phyloP scores from a whole-genome alignment of 2,329 filamentous ascomycete genomes.

The Beauveria rudraprayagi region DNA sequence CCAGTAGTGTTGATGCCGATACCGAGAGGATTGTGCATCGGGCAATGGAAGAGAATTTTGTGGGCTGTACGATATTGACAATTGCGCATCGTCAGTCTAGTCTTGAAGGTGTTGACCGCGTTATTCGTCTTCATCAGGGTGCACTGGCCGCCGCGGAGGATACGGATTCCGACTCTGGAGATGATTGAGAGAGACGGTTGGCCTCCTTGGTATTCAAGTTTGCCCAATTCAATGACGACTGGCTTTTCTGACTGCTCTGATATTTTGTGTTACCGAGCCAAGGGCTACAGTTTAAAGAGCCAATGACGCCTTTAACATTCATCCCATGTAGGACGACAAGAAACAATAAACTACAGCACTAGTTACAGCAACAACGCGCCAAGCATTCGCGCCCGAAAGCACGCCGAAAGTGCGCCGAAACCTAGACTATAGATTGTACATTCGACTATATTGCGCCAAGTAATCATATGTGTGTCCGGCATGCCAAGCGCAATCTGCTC shows the following conservation, averaged over 20 bases:
- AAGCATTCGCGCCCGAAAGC: background rate
- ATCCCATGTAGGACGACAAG: background rate
- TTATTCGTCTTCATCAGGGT: slow-evolving; percentile 5
- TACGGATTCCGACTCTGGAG: background rate
- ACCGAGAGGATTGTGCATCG: background rate
- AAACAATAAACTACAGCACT: background rate
- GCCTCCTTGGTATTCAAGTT: too few species aligned
- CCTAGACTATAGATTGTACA: too few species aligned
- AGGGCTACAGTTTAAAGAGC: background rate
- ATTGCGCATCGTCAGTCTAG: background rate
- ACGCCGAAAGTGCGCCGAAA: too few species aligned
- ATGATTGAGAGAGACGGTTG: too few species aligned
- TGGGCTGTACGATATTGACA: background rate
- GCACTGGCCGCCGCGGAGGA: background rate
- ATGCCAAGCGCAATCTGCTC: background rate
- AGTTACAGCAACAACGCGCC: background rate
- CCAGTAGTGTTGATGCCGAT: background rate
- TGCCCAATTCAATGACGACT: too few species aligned
- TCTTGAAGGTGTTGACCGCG: background rate
- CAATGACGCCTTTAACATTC: background rate
- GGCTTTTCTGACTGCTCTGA: too few species aligned
- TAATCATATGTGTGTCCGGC: background rate
- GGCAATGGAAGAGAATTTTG: background rate
- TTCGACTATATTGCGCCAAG: too few species aligned
- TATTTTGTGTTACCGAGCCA: background rate